phyloP scores from a whole-genome alignment of 1,284 basidiomycete genomes.

The Melampsora medusae region DNA sequence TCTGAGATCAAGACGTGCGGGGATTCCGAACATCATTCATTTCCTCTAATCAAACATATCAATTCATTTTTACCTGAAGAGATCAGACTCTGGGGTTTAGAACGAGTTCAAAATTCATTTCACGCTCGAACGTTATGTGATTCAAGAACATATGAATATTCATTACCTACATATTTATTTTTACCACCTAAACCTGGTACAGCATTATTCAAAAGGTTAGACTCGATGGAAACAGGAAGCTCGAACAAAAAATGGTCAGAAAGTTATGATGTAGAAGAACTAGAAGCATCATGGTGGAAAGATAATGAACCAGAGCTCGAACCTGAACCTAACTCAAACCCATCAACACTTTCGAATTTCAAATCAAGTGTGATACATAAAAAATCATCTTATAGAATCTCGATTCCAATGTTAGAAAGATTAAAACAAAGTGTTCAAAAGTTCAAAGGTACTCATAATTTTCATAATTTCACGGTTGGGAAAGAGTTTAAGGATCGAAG shows the following conservation, averaged over 20 bases:
- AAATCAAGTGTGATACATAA: conserved; percentile 47
- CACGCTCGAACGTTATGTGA: conserved; percentile 83
- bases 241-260: not conserved
- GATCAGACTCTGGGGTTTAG: conserved; percentile 88
- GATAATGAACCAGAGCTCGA: conserved; percentile 50
- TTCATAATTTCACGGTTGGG: conserved; percentile 94
- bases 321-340: conserved; percentile 41
- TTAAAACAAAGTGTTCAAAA: conserved; percentile 64
- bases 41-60: conserved; percentile 66
- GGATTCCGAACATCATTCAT: conserved; percentile 22
- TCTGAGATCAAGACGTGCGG: conserved; percentile 54
- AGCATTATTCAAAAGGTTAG: conserved; percentile 60
- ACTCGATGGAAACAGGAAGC: not conserved
- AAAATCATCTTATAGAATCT: conserved; percentile 70
- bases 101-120: conserved; percentile 86
- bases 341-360: not conserved
- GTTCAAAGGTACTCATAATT: conserved; percentile 77
- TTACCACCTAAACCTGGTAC: conserved; percentile 81
- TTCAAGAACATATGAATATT: conserved; percentile 93
- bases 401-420: conserved; percentile 61
- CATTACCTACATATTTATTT: conserved; percentile 89
- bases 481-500: conserved; percentile 78
- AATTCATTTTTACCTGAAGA: conserved; percentile 84
- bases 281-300: conserved; percentile 54
- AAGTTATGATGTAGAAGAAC: conserved; percentile 53